Base-by-base conservation (phyloP, 1,139 yeast genomes). In the Diutina siamensis region DNA sequence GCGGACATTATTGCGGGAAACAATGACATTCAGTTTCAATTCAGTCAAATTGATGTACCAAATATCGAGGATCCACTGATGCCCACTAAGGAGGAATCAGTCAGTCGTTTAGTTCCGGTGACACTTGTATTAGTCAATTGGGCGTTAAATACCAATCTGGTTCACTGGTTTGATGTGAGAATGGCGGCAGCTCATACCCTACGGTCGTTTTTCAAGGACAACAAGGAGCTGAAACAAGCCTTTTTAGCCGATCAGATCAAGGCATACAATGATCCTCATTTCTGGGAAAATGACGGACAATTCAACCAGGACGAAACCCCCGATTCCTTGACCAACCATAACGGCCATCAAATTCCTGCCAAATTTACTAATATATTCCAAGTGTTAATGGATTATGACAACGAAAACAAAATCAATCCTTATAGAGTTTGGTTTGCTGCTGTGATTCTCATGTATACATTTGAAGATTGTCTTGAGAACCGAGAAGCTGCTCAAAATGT, bases 391-490 rank as follows among this genome's bases (percentile, higher is more conserved):
- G 94, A 83, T 52, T 87, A 84, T 55, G 94, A 88, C 53, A 76
- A 86, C 1, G 88, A 83, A 18, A 64, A 76, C 44, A 77, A 80
- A 48, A 63, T 88, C 40, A 89, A 94, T 53, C 97, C 98, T 0
- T 92, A 87, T 59, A 78, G 81, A 55, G 65, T 80, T 1, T 94
- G 96, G 94, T 89, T 92, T 64, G 80, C 97, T 0, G 69, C 86
- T 1, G 73, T 79, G 2, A 68, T 86, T 3, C 57, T 92, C 36
- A 67, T 84, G 47, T 76, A 76, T 48, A 57, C 88, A 3, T 75
- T 88, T 51, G 76, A 76, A 47, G 85, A 78, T 42, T 68, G 68
- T 48, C 69, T 68, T 8, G 78, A 71, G 27, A 71, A 75, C 28
- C 72, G 75, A 50, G 74, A 71, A 13, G 53, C 72, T 31, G 74